A percentile compares a stretch with the other conserved stretches of the same genome.
Evolutionary conservation across 306 rosid species (phyloP).

Genomic region (Sicyos edulis): DNA sequence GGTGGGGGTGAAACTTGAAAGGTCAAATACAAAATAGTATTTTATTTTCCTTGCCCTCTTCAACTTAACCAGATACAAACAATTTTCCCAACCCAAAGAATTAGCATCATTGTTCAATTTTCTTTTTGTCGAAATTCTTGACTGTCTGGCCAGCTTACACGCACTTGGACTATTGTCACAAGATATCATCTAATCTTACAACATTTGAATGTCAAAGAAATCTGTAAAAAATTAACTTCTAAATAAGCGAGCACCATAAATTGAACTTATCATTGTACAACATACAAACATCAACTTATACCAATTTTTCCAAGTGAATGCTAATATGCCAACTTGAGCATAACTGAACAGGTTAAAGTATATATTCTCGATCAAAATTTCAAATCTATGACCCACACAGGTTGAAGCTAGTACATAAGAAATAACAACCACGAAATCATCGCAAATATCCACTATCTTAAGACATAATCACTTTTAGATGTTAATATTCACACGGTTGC

Average conservation of each 20-base stretch:
- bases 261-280: background rate
- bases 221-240: no score
- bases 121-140: no score
- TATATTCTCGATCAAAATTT: no score
- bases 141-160: no score
- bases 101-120: background rate
- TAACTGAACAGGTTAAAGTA: background rate
- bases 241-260: no score
- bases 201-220: no score
- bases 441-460: background rate
- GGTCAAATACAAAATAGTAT: background rate
- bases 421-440: background rate
- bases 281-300: background rate
- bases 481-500: constrained; percentile 5
- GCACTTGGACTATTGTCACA: no score
- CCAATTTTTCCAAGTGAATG: background rate
- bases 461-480: background rate
- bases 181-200: no score
- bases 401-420: background rate
- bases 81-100: background rate
- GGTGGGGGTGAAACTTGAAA: no score
- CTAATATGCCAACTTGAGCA: background rate
- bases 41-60: background rate
- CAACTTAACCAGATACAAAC: background rate
- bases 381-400: no score